A percentile compares a stretch with the other conserved stretches of the same genome.
Conservation (phyloP, 495 filamentous ascomycete genomes). For the Neurospora pannonica region DNA sequence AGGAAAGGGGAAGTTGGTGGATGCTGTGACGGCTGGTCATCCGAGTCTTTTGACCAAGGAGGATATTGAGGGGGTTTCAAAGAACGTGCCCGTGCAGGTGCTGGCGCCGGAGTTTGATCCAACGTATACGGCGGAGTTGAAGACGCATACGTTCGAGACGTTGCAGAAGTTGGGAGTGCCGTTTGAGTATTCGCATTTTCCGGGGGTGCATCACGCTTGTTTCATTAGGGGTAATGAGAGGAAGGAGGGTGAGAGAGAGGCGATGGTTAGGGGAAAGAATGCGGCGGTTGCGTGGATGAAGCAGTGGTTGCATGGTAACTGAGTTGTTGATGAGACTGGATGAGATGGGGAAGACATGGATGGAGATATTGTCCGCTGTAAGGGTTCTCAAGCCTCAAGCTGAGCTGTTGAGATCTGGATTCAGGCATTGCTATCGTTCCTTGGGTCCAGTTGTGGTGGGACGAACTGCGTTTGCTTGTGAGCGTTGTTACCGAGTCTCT, state of each 20-base stretch:
- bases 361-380: not conserved
- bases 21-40: constrained; percentile 45
- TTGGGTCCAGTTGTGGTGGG: not conserved
- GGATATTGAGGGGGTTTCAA: constrained; percentile 40
- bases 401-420: not conserved
- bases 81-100: constrained; percentile 44
- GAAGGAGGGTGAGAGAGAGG: constrained; percentile 32
- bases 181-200: constrained; percentile 51
- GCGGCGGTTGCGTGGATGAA: constrained; percentile 34
- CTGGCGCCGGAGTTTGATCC: constrained; percentile 48
- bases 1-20: constrained; percentile 37
- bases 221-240: constrained; percentile 35
- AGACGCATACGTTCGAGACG: constrained; percentile 32
- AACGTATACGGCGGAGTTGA: constrained; percentile 41
- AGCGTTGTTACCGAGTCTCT: not conserved
- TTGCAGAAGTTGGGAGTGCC: constrained; percentile 33
- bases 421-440: not conserved
- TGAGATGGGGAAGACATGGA: not conserved
- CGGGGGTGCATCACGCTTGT: constrained; percentile 43
- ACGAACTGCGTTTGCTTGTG: not conserved
- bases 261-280: constrained; percentile 39
- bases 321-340: not conserved
- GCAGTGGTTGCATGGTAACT: constrained; percentile 19
- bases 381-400: not conserved
- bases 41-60: constrained; percentile 37